Percentiles rank a stretch among this genome's conserved stretches.
phyloP scores from a whole-genome alignment of 345 rosid species.

The Syzygium grande region DNA sequence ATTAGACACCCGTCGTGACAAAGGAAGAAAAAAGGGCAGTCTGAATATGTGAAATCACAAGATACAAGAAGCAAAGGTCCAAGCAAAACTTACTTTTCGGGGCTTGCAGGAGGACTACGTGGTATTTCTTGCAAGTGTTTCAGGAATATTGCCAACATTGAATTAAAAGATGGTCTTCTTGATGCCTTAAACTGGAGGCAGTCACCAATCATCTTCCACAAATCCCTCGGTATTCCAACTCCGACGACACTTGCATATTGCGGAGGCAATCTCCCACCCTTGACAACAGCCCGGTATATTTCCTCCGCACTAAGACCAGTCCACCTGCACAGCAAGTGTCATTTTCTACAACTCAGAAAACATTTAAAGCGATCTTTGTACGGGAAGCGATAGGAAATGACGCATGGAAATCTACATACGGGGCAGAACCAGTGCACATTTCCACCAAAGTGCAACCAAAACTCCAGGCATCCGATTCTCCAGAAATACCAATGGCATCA shows the following conservation, averaged over 20 bases:
- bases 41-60: background rate
- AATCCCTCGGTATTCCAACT: conserved; percentile 88
- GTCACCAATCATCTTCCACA: conserved; percentile 99
- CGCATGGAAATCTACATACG: conserved; percentile 53
- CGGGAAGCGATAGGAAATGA: background rate
- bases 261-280: conserved; percentile 77
- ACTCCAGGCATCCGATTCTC: conserved; percentile 98
- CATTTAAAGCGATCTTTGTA: background rate
- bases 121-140: conserved; percentile 94
- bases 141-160: conserved; percentile 85
- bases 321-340: conserved; percentile 54
- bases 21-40: background rate
- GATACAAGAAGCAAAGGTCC: background rate
- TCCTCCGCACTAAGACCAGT: conserved; percentile 87
- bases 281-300: conserved; percentile 84
- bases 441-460: conserved; percentile 98
- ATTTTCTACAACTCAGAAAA: background rate
- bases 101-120: conserved; percentile 85
- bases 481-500: conserved; percentile 80
- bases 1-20: background rate
- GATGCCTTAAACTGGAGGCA: conserved; percentile 92
- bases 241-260: conserved; percentile 97
- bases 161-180: conserved; percentile 79
- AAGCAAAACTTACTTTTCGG: conserved; percentile 55
- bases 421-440: conserved; percentile 98